Base-by-base conservation (phyloP, 1,139 yeast species). In the Lodderomyces oxycetoniae region DNA sequence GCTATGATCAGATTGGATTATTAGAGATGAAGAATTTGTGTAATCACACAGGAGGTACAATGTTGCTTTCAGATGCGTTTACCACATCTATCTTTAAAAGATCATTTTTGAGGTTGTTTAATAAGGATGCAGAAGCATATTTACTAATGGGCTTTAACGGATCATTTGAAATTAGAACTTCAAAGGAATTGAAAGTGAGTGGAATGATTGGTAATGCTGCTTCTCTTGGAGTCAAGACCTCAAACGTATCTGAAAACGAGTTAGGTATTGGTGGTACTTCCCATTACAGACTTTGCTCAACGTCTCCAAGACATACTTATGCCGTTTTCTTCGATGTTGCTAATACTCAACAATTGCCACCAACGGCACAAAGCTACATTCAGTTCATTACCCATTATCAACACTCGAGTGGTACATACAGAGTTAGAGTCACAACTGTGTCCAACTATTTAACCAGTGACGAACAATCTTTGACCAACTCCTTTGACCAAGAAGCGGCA, bases 401-500 rank as follows among this genome's bases (percentile, higher is more conserved):
- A 61, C 93, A 79, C 60, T 72, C 85, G 40, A 79, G 82, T 37
- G 94, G 89, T 45, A 72, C 91, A 12, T 84, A 79, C 56, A 77
- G 97, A 56, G 71, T 87, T 42, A 79, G 97, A 51, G 97, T 91
- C 30, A 91, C 98, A 19, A 91, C 98, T 1, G 71, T 86, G 24
- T 79, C 81, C 28, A 79, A 86, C 48, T 74, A 76, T 47, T 64
- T 81, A 51, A 76, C 70, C 11, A 55, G 67, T 34, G 74, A 68
- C 43, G 74, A 68, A 46, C 63, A 65, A 43, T 54, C 64, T n/a
- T 62, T 69, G 48, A 67, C 79, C 16, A 71, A 67, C 46, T 68
- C 93, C n/a, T 91, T 91, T 59, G 99, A 91, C 61, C 98, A 93
- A 66, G 98, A 91, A 60, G 96, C 97, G 13, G 96, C 98, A 8